Evolutionary conservation across 257 asterid genomes (phyloP), one percentile per base, ranked within the genome.

Genomic region (Agastache rugosa): DNA sequence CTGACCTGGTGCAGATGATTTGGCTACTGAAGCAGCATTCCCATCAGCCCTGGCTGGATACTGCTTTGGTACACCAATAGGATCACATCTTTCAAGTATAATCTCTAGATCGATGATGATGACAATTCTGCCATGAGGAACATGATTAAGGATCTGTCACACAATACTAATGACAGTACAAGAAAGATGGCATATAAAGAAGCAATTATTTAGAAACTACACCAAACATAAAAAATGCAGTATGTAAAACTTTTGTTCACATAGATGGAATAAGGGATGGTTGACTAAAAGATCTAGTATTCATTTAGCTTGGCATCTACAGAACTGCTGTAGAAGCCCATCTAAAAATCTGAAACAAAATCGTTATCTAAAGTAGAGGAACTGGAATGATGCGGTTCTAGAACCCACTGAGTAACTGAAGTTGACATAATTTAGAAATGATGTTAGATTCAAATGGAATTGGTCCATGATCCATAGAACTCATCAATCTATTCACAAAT

Each of bases 81-180:
- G 81, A 79, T 90, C 93, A 81, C 91, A 95, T 25, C 51, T 71
- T 25, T 80, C 90, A 53, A 77, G 81, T 63, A 90, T 68, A 73
- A 95, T 86, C 4, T 88, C 96, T 75, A 95, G 74, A 63, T 89
- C 88, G 67, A 89, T 64, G 76, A 92, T 84, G 62, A 95, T 95
- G 78, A 89, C 79, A 63, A 95, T 92, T 89, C 99, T 95, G 98
- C 25, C 42, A 84, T 59, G 16, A 29, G n/a, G 63, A 66, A 41
- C 35, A 23, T 51, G 39, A 42, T 70, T 66, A 69, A 68, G 50
- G 71, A 63, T 59, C 19, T 47, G 19, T 60, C 53, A 35, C 51
- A 63, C 45, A 22, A 44, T 75, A 70, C 19, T 1, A 34, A 55
- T 25, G 63, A 75, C 15, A 2, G 68, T 15, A 17, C 54, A 51